Evolutionary conservation across 768 basidiomycete genomes (phyloP).

Genomic region (Pisolithus albus): DNA sequence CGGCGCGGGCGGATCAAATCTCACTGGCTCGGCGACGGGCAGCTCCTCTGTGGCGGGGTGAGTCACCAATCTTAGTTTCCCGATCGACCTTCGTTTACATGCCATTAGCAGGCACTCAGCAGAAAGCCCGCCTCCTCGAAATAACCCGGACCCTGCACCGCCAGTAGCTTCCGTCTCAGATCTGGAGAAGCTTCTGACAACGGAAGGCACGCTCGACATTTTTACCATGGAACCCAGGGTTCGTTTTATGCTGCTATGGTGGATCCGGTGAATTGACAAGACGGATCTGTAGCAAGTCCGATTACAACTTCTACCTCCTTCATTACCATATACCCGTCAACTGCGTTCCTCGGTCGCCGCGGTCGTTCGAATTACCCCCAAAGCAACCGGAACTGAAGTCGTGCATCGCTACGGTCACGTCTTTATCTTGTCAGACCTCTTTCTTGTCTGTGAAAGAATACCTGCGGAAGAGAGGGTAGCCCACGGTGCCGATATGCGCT

Average conservation of each 20-base stretch:
- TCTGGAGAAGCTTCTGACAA: conserved; percentile 73
- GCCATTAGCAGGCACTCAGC: conserved; percentile 49
- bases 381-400: conserved; percentile 65
- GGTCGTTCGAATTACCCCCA: conserved; percentile 70
- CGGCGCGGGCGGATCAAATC: conserved; percentile 32
- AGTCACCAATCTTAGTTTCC: conserved; percentile 17
- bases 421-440: conserved; percentile 87
- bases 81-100: background rate
- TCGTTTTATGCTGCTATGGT: conserved; percentile 6
- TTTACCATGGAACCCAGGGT: conserved; percentile 96
- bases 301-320: conserved; percentile 81
- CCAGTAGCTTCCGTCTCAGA: conserved; percentile 59
- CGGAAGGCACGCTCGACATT: conserved; percentile 79
- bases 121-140: conserved; percentile 50
- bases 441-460: conserved; percentile 87
- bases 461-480: conserved; percentile 51
- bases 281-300: conserved; percentile 62
- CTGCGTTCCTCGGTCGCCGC: conserved; percentile 69
- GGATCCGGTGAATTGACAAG: conserved; percentile 1
- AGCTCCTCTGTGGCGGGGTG: conserved; percentile 54
- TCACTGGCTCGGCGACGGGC: conserved; percentile 44
- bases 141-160: conserved; percentile 45
- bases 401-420: conserved; percentile 74
- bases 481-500: conserved; percentile 73
- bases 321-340: conserved; percentile 70